Conservation (phyloP, 441 rosid genomes). For the Arabidopsis lyrata region DNA sequence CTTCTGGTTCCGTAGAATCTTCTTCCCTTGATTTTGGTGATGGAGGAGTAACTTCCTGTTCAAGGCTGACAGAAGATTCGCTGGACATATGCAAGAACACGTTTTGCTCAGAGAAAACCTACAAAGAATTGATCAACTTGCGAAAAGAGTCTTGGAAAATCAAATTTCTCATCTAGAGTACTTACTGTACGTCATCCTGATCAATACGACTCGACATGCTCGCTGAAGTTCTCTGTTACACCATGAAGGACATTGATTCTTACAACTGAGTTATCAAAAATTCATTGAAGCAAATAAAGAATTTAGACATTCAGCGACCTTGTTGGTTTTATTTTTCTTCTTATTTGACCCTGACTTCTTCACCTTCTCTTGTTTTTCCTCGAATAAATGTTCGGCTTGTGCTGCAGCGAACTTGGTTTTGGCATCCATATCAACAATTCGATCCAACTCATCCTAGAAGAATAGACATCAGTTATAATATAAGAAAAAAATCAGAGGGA, state of each 20-base stretch:
- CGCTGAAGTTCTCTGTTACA: background rate
- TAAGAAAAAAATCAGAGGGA: background rate
- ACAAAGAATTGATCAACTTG: background rate
- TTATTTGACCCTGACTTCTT: background rate
- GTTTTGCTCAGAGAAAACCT: background rate
- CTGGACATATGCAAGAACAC: background rate
- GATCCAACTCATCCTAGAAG: background rate
- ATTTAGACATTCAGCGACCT: background rate
- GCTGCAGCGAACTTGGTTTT: background rate
- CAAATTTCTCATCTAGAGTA: background rate
- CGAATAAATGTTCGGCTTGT: background rate
- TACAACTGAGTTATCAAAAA: background rate
- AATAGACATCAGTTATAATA: background rate
- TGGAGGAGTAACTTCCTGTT: background rate
- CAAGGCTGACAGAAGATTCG: background rate
- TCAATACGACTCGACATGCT: background rate
- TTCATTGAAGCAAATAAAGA: background rate
- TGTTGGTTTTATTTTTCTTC: background rate
- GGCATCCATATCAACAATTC: background rate
- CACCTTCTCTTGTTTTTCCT: background rate
- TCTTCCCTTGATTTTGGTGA: background rate
- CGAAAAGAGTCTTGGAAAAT: background rate
- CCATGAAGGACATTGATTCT: background rate
- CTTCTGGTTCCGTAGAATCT: background rate
- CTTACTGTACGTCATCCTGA: background rate